Conservation (phyloP, 352 stramenopile genomes). For the Globisporangium viniferum region DNA sequence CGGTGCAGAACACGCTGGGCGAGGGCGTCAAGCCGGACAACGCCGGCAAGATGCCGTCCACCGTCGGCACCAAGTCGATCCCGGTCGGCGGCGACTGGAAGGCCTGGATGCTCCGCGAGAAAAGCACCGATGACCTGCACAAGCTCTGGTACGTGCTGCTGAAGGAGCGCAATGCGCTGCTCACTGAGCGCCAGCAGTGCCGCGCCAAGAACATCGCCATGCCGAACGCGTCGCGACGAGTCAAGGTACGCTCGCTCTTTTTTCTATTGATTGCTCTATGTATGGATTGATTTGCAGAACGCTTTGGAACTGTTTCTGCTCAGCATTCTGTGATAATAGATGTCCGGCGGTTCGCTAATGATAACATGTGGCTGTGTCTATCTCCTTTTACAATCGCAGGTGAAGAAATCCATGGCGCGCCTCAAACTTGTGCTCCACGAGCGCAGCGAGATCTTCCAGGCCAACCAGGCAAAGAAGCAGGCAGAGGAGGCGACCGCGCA, state of each 20-base stretch:
- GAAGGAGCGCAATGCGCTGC: conserved; percentile 97
- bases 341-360: no score
- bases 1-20: conserved; percentile 41
- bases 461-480: conserved; percentile 60
- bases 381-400: conserved; percentile 19
- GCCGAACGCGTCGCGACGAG: conserved; percentile 73
- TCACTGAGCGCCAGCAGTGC: conserved; percentile 91
- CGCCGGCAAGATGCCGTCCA: conserved; percentile 57
- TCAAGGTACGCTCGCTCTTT: conserved; percentile 35
- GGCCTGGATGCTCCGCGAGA: conserved; percentile 94
- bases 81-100: conserved; percentile 92
- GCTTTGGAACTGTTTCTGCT: no score
- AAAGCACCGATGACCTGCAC: conserved; percentile 98
- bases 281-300: no score
- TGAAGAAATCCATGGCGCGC: conserved; percentile 86
- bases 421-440: conserved; percentile 88
- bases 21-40: conserved; percentile 53
- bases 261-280: no score
- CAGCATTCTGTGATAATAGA: no score
- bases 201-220: conserved; percentile 74
- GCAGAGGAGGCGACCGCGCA: conserved; percentile 17
- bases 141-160: conserved; percentile 98
- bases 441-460: conserved; percentile 72
- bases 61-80: conserved; percentile 52
- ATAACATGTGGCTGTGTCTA: no score